phyloP scores from a whole-genome alignment of 495 filamentous ascomycete species.

The Tirmania nivea region DNA sequence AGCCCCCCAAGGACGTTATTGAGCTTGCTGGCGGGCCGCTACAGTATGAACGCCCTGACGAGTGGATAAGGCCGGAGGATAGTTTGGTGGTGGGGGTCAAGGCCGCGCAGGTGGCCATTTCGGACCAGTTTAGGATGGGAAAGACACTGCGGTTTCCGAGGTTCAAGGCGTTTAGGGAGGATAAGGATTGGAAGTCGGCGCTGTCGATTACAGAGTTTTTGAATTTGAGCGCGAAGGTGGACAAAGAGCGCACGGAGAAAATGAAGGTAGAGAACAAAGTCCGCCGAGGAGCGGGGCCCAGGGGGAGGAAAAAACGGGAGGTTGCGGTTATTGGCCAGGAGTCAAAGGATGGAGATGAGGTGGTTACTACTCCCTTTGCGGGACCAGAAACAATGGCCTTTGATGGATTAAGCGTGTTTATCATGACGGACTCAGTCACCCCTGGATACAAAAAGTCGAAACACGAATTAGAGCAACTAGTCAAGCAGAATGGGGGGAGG shows the following conservation, averaged over 20 bases:
- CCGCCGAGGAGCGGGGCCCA: constrained; percentile 27
- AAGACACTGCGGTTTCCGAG: constrained; percentile 78
- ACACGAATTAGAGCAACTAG: constrained; percentile 56
- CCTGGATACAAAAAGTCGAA: constrained; percentile 38
- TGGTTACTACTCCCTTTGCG: constrained; percentile 28
- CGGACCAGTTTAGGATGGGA: constrained; percentile 55
- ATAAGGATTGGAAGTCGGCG: constrained; percentile 65
- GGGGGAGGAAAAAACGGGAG: constrained; percentile 44
- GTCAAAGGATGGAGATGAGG: constrained; percentile 1
- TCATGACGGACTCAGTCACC: constrained; percentile 33
- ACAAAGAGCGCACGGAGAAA: constrained; percentile 36
- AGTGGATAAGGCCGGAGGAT: constrained; percentile 81
- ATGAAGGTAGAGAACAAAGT: constrained; percentile 64
- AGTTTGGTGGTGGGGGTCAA: constrained; percentile 78
- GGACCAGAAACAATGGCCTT: constrained; percentile 42
- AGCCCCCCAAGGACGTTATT: constrained; percentile 58
- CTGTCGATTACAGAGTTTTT: constrained; percentile 58
- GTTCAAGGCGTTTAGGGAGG: constrained; percentile 60
- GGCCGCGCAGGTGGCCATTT: constrained; percentile 54
- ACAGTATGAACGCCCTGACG: constrained; percentile 64
- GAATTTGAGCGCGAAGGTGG: constrained; percentile 45
- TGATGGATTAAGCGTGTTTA: constrained; percentile 57
- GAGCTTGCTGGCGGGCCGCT: constrained; percentile 51
- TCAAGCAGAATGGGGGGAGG: constrained; percentile 73
- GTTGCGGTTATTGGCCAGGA: constrained; percentile 53